A percentile compares a stretch with the other conserved stretches of the same genome.
These are phyloP conservation scores for Aureobasidium sp. DNA, from an alignment of 2,329 filamentous ascomycete genomes.

Conservation along the genomic window DNA sequence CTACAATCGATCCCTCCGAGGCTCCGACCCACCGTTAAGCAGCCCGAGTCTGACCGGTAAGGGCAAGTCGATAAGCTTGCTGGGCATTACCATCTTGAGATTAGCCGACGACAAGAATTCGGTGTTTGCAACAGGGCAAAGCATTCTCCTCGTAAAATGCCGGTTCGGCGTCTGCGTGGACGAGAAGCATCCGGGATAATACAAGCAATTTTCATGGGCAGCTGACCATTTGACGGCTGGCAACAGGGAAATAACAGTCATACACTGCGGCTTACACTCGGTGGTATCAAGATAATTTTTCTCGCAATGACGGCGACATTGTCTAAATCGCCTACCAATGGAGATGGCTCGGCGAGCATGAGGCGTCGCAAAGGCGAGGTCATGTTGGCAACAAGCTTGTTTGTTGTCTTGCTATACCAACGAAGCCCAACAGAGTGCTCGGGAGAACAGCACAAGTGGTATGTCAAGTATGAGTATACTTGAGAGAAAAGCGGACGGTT, in stretches of 20 bases:
- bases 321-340: not conserved
- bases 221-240: not conserved
- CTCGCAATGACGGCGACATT: conserved; percentile 8
- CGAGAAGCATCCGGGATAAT: not conserved
- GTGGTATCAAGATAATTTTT: not conserved
- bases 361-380: not conserved
- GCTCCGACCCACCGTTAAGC: not conserved
- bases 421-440: not conserved
- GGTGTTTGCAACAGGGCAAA: not conserved
- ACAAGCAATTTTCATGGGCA: not conserved
- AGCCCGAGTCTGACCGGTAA: conserved; percentile 7
- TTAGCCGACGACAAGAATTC: not conserved
- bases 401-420: not conserved
- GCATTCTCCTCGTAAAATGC: not conserved
- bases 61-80: not conserved
- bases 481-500: no score
- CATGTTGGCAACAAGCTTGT: not conserved
- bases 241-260: not conserved
- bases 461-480: no score
- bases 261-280: conserved; percentile 9
- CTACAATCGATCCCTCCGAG: not conserved
- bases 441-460: no score
- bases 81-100: not conserved
- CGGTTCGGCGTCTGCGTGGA: conserved; percentile 1
- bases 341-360: not conserved